Conservation (phyloP, 805 yeast species). For the Ogataea pignaliae region DNA sequence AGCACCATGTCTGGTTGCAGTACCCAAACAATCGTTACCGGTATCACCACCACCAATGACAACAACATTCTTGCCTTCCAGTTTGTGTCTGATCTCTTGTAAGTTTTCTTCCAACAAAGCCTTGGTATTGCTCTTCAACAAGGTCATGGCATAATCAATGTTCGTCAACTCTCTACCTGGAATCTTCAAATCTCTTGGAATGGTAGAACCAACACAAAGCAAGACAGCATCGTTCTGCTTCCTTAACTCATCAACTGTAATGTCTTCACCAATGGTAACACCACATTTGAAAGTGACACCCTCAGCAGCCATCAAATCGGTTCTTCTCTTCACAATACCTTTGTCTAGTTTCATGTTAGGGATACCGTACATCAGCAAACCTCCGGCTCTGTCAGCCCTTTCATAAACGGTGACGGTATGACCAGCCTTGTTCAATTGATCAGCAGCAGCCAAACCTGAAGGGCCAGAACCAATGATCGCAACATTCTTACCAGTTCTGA, state of each 20-base stretch:
- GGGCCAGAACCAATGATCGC: slow-evolving; percentile 97
- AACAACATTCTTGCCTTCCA: slow-evolving; percentile 85
- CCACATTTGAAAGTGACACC: slow-evolving; percentile 77
- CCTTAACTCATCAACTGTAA: slow-evolving; percentile 66
- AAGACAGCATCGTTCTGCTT: slow-evolving; percentile 74
- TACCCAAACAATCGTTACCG: slow-evolving; percentile 98
- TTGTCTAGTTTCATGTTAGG: slow-evolving; percentile 98
- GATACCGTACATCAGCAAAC: slow-evolving; percentile 96
- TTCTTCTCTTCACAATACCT: slow-evolving; percentile 86
- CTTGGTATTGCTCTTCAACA: slow-evolving; percentile 83
- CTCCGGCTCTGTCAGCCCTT: slow-evolving; percentile 94
- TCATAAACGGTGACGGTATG: slow-evolving; percentile 89
- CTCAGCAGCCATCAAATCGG: slow-evolving; percentile 84
- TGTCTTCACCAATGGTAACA: slow-evolving; percentile 80
- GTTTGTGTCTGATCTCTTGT: slow-evolving; percentile 64
- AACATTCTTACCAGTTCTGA: slow-evolving; percentile 78
- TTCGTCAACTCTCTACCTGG: slow-evolving; percentile 91
- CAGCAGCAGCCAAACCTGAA: slow-evolving; percentile 94
- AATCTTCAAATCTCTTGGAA: slow-evolving; percentile 90
- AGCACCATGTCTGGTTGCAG: slow-evolving; percentile 96
- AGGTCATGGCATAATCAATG: slow-evolving; percentile 92
- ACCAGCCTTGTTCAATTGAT: slow-evolving; percentile 95
- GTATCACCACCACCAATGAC: slow-evolving; percentile 99
- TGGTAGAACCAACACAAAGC: slow-evolving; percentile 90
- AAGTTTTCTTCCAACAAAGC: slow-evolving; percentile 79